Percentiles rank a stretch among this genome's conserved stretches.
Evolutionary conservation across 352 stramenopile genomes (phyloP).

Genomic region (Halophytophthora batemanensis): DNA sequence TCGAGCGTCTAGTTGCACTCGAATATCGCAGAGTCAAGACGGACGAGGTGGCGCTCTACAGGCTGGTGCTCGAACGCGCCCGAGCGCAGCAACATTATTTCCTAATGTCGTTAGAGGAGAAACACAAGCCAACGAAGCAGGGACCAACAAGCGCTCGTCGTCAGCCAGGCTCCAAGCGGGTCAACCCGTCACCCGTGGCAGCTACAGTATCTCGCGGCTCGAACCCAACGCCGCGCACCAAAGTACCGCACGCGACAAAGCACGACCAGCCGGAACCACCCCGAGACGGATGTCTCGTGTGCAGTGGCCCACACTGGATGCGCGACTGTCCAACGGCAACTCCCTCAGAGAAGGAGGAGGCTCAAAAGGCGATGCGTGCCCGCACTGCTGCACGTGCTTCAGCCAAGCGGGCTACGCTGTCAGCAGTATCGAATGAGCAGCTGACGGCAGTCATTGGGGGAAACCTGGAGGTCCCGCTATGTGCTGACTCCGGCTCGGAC

Average conservation of each 20-base stretch:
- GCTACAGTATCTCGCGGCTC: neutral
- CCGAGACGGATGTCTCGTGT: conserved; percentile 11
- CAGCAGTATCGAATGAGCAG: too few relatives aligned
- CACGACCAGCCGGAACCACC: neutral
- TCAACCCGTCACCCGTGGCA: neutral
- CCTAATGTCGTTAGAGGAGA: neutral
- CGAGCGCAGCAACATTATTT: conserved; percentile 10
- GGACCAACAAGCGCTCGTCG: too few relatives aligned
- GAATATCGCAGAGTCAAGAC: conserved; percentile 5
- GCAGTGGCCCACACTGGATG: conserved; percentile 18
- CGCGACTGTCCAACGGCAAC: conserved; percentile 10
- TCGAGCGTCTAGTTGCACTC: conserved; percentile 13
- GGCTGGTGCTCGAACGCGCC: conserved; percentile 9
- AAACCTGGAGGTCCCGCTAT: too few relatives aligned
- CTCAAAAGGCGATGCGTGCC: conserved; percentile 3
- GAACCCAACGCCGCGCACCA: neutral
- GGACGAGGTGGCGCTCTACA: conserved; percentile 10
- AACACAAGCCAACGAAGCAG: neutral
- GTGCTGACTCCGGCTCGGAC: too few relatives aligned
- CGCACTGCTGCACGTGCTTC: too few relatives aligned
- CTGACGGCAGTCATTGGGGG: too few relatives aligned
- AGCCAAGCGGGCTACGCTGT: too few relatives aligned
- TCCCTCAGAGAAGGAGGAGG: too few relatives aligned
- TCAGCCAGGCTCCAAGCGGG: too few relatives aligned
- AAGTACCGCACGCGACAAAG: neutral